phyloP scores from a whole-genome alignment of 257 asterid genomes.

The Knoxia roxburghii region DNA sequence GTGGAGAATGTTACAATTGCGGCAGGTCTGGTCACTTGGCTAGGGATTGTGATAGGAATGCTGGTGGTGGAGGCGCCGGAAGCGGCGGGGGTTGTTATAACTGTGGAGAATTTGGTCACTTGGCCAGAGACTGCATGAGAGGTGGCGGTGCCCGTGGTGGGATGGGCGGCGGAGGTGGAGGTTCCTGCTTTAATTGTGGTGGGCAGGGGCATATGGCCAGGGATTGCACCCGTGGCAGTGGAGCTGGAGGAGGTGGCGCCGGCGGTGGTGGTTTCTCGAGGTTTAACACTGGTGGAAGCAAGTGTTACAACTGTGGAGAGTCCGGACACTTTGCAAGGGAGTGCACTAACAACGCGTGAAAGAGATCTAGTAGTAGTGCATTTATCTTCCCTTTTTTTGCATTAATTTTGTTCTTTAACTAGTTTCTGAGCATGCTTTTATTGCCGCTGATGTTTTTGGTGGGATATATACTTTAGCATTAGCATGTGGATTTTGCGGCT shows the following conservation, averaged over 20 bases:
- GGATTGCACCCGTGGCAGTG: constrained; percentile 31
- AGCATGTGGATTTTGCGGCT: constrained; percentile 15
- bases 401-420: background rate
- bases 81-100: constrained; percentile 35
- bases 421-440: background rate
- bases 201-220: constrained; percentile 64
- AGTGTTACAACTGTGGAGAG: constrained; percentile 65
- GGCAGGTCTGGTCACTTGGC: constrained; percentile 39
- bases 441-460: constrained; percentile 1
- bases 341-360: constrained; percentile 33
- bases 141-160: constrained; percentile 20
- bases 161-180: constrained; percentile 26
- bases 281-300: constrained; percentile 28
- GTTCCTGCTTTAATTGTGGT: constrained; percentile 55
- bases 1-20: constrained; percentile 35
- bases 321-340: constrained; percentile 77
- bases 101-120: constrained; percentile 62
- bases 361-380: background rate
- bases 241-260: constrained; percentile 29
- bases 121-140: constrained; percentile 44
- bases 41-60: constrained; percentile 24
- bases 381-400: constrained; percentile 4
- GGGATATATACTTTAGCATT: constrained; percentile 8
- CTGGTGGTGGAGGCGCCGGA: constrained; percentile 8
- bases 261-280: constrained; percentile 41